Evolutionary conservation across 169 alveolate species (phyloP).

Genomic region (Neospora caninum): DNA sequence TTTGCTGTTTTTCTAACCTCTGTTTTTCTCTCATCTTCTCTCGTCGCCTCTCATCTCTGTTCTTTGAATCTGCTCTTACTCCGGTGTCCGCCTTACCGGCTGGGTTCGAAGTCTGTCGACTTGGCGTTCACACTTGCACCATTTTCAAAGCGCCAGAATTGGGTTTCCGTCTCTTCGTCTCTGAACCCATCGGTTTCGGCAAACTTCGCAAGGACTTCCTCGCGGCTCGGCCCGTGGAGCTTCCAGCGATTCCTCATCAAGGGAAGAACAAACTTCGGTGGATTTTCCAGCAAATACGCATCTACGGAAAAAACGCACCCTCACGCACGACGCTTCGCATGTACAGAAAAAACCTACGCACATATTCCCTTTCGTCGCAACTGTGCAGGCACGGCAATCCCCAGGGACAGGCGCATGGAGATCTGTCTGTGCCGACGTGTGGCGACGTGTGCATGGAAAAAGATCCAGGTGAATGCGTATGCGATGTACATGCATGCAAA

Average conservation of each 20-base stretch:
- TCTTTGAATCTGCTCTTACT: no score
- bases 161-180: neutral
- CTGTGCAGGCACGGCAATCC: no score
- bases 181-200: neutral
- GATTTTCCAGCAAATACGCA: neutral
- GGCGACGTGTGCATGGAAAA: no score
- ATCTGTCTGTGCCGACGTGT: no score
- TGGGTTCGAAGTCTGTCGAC: conserved; percentile 20
- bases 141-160: conserved; percentile 5
- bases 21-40: no score
- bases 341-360: neutral
- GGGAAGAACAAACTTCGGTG: neutral
- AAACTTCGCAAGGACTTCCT: neutral
- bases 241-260: neutral
- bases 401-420: no score
- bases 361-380: no score
- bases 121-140: conserved; percentile 32
- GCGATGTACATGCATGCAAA: no score
- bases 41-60: no score
- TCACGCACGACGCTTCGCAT: neutral
- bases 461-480: no score
- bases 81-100: neutral
- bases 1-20: no score
- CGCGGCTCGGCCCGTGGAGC: neutral
- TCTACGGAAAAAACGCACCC: neutral